Evolutionary conservation across 495 filamentous ascomycete genomes (phyloP).

Genomic region (Pyronema domesticum): DNA sequence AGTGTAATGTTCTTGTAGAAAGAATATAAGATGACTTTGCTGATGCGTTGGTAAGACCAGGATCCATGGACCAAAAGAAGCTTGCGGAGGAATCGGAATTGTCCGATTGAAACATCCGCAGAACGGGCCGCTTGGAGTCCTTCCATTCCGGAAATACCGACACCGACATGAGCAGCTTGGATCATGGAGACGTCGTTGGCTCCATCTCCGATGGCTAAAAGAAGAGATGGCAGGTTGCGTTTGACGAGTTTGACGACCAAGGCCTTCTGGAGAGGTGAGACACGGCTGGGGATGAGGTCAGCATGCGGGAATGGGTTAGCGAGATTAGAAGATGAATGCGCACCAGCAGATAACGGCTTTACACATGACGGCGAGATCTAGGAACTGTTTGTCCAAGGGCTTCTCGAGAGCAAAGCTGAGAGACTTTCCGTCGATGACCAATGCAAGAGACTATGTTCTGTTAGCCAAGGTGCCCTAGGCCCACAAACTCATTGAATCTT

Average conservation of each 20-base stretch:
- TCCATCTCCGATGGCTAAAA: slow-evolving; percentile 91
- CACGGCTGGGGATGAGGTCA: slow-evolving; percentile 39
- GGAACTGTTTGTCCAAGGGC: slow-evolving; percentile 81
- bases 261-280: slow-evolving; percentile 96
- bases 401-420: slow-evolving; percentile 87
- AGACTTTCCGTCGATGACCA: slow-evolving; percentile 94
- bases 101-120: slow-evolving; percentile 88
- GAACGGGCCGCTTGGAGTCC: slow-evolving; percentile 95
- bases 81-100: slow-evolving; percentile 92
- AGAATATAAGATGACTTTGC: slow-evolving; percentile 90
- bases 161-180: slow-evolving; percentile 94
- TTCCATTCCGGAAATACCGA: slow-evolving; percentile 94
- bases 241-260: slow-evolving; percentile 98
- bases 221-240: slow-evolving; percentile 76
- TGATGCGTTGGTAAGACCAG: slow-evolving; percentile 95
- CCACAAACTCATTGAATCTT: background rate
- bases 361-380: slow-evolving; percentile 86
- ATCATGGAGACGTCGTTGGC: slow-evolving; percentile 99
- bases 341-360: slow-evolving; percentile 97
- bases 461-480: slow-evolving; percentile 1
- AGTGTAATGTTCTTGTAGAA: slow-evolving; percentile 99
- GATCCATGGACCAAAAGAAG: slow-evolving; percentile 88
- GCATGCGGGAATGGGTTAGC: slow-evolving; percentile 32
- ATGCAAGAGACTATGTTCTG: slow-evolving; percentile 42
- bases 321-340: slow-evolving; percentile 12